Percentiles rank a stretch among this genome's conserved stretches.
These are phyloP conservation scores for Endothia cerciana DNA, from an alignment of 2,329 filamentous ascomycete species.

Conservation along the genomic window DNA sequence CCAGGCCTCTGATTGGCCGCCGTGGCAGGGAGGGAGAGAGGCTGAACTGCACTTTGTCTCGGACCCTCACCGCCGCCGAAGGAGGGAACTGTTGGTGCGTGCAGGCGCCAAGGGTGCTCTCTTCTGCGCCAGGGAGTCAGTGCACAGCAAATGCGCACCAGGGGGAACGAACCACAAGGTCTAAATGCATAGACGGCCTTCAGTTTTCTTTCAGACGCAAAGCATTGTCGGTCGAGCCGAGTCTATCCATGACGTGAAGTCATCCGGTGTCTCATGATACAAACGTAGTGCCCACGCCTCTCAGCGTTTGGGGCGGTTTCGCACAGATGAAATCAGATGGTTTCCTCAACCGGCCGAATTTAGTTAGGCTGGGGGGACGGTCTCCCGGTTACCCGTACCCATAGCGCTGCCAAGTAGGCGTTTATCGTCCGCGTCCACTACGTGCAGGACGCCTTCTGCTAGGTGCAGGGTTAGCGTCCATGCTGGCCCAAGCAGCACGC, in stretches of 20 bases:
- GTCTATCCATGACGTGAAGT: not conserved
- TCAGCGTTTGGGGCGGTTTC: not conserved
- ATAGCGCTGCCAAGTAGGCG: not conserved
- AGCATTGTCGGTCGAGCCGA: not conserved
- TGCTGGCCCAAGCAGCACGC: not conserved
- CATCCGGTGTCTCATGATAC: not conserved
- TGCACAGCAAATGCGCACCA: not conserved
- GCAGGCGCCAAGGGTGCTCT: not conserved
- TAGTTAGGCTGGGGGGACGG: not conserved
- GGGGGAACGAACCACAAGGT: not conserved
- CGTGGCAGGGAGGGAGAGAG: not conserved
- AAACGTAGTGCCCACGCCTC: not conserved
- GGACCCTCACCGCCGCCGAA: constrained; percentile 3
- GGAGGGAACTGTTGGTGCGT: constrained; percentile 5
- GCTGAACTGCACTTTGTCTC: constrained; percentile 8
- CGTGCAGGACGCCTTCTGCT: not conserved
- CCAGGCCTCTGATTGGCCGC: not conserved
- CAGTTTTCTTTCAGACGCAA: not conserved
- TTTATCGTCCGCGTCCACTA: not conserved
- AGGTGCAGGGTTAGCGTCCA: not conserved
- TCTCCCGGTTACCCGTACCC: constrained; percentile 6
- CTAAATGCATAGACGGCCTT: not conserved
- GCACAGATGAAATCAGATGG: constrained; percentile 4
- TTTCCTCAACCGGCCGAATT: not conserved
- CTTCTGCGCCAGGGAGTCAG: not conserved